Evolutionary conservation across 768 basidiomycete species (phyloP), one percentile per base, ranked within the genome.

Genomic region (Pisolithus orientalis): DNA sequence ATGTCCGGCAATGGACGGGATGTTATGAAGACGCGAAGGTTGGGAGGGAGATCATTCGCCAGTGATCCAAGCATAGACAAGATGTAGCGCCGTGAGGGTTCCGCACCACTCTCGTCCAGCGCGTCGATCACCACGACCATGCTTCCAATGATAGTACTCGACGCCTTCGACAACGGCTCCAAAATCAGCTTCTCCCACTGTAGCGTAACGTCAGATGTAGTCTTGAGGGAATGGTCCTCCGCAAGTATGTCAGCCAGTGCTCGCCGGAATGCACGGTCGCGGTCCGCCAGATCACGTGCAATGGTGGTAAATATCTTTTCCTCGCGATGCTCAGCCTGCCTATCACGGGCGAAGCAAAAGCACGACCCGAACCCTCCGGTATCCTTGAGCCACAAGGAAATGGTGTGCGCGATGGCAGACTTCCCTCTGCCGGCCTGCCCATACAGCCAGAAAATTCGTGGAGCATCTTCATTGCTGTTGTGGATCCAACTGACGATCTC

Each of bases 11-110:
- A 62, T n/a, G 67, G 64, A 8, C 67, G 65, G 11, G 65, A 60
- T 14, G 71, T 72, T 32, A 72, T 40, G 11, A 72, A 44, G 50
- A 73, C 60, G 32, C 62, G 68, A 31, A 74, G 75, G 31, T 72
- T 65, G 25, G 73, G 55, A 0, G 75, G 72, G 31, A 76, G 67
- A 39, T 74, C 69, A 0, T 72, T 67, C 0, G 68, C 63, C 40
- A 75, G 74, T 52, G 67, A 73, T 3, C 72, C 67, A 5, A 74
- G 67, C n/a, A 53, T 29, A 10, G 21, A 7, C 17, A 68, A 56
- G 42, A 67, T 52, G 7, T n/a, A 38, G 16, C 43, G 42, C 13
- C 57, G 57, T 40, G 45, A 14, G 5, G 16, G 32, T 11, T 50
- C 40, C 25, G 53, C 38, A 16, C 50, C 50, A 49, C 55, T 56